A percentile compares a stretch with the other conserved stretches of the same genome.
Conservation (phyloP, 352 stramenopile species). For the Globisporangium nagaii region DNA sequence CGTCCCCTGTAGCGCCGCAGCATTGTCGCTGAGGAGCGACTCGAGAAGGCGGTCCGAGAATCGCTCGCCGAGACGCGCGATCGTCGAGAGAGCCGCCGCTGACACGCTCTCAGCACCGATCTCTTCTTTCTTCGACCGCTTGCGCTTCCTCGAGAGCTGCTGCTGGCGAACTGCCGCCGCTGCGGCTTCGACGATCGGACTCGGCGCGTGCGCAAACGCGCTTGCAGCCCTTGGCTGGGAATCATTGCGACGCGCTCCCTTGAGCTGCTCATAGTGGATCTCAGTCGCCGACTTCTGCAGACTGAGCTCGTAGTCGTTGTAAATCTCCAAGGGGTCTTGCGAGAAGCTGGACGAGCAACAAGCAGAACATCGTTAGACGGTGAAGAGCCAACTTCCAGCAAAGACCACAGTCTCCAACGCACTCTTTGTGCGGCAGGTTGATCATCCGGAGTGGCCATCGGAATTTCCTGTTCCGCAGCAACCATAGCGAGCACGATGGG, state of each 20-base stretch:
- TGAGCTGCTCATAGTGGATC: neutral
- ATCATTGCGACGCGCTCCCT: neutral
- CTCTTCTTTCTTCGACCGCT: conserved; percentile 11
- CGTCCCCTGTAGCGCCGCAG: conserved; percentile 36
- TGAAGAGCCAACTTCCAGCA: neutral
- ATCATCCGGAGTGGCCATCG: conserved; percentile 62
- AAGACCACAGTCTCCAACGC: conserved; percentile 10
- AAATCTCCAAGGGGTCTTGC: conserved; percentile 39
- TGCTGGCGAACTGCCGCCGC: conserved; percentile 11
- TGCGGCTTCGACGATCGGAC: conserved; percentile 30
- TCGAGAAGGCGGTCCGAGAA: conserved; percentile 43
- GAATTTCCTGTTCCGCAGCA: conserved; percentile 47
- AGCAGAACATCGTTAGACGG: neutral
- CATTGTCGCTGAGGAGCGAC: conserved; percentile 39
- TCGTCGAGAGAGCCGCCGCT: conserved; percentile 16
- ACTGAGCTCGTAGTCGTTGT: conserved; percentile 40
- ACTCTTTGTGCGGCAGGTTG: conserved; percentile 59
- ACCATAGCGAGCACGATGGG: neutral
- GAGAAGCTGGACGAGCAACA: conserved; percentile 25
- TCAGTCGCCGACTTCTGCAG: neutral
- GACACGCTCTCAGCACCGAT: conserved; percentile 12
- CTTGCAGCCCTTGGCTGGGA: conserved; percentile 5
- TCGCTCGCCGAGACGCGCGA: conserved; percentile 21
- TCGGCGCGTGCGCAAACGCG: conserved; percentile 33
- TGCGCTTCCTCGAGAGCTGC: conserved; percentile 31